A percentile compares a stretch with the other conserved stretches of the same genome.
These are phyloP conservation scores for Suhomyces prunicola DNA, from an alignment of 805 yeast species.

Conservation along the genomic window DNA sequence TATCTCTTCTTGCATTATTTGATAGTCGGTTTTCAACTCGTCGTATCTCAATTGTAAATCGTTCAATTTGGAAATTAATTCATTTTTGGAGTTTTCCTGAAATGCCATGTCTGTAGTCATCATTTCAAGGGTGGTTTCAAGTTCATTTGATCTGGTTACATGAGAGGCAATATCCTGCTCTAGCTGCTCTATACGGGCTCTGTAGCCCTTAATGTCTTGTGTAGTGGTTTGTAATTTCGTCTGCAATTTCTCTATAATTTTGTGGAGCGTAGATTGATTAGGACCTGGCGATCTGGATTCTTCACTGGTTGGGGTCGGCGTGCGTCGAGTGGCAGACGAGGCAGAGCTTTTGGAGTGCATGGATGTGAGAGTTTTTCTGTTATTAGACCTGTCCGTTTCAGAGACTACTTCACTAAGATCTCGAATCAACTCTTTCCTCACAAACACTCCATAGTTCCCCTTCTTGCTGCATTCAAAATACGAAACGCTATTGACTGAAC, in stretches of 20 bases:
- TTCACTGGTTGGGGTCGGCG: neutral
- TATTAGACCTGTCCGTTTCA: neutral
- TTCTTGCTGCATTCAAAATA: constrained; percentile 40
- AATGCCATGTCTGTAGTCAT: constrained; percentile 44
- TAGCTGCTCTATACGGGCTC: constrained; percentile 14
- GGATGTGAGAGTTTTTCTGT: neutral
- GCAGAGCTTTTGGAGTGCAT: neutral
- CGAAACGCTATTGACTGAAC: constrained; percentile 40
- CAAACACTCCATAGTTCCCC: constrained; percentile 48
- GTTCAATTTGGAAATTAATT: constrained; percentile 22
- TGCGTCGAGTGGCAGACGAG: neutral
- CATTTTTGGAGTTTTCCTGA: constrained; percentile 30
- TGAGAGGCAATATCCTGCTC: constrained; percentile 9
- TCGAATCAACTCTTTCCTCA: constrained; percentile 34
- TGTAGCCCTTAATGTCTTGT: constrained; percentile 21
- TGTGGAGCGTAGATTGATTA: constrained; percentile 6
- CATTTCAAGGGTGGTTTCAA: constrained; percentile 28
- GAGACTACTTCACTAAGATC: neutral
- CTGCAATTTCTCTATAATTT: constrained; percentile 44
- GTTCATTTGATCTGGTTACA: constrained; percentile 1
- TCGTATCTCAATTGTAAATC: constrained; percentile 27
- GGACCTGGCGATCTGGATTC: neutral
- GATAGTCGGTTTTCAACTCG: constrained; percentile 27
- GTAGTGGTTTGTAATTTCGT: constrained; percentile 37
- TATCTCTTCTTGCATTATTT: constrained; percentile 33